Evolutionary conservation across 257 asterid species (phyloP).

Genomic region (Salvia splendens): DNA sequence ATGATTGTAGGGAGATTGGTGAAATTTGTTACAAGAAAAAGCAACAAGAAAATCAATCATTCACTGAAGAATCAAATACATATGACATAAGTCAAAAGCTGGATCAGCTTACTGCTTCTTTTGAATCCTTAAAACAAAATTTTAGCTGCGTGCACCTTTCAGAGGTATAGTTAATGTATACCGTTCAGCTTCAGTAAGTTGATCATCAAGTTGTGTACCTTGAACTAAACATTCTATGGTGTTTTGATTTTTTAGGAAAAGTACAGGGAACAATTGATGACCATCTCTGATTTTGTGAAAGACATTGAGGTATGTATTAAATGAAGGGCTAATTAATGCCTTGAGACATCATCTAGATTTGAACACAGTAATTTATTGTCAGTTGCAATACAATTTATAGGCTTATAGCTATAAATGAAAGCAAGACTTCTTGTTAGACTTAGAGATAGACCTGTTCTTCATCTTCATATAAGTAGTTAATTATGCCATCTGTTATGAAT

Average conservation of each 20-base stretch:
- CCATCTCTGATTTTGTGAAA: constrained; percentile 58
- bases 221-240: constrained; percentile 25
- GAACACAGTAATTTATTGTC: too few relatives aligned
- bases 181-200: neutral
- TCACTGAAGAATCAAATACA: constrained; percentile 36
- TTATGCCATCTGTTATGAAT: too few relatives aligned
- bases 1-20: constrained; percentile 56
- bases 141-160: constrained; percentile 38
- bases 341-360: constrained; percentile 11
- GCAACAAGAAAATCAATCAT: constrained; percentile 47
- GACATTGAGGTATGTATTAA: constrained; percentile 64
- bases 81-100: constrained; percentile 43
- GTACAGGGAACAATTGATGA: constrained; percentile 63
- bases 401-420: too few relatives aligned
- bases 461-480: too few relatives aligned
- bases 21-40: constrained; percentile 42
- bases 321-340: constrained; percentile 21
- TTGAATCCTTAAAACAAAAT: constrained; percentile 47
- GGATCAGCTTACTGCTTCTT: constrained; percentile 42
- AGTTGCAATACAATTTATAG: too few relatives aligned
- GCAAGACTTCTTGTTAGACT: too few relatives aligned
- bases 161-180: constrained; percentile 38
- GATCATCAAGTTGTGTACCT: constrained; percentile 1
- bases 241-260: constrained; percentile 47
- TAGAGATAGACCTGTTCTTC: too few relatives aligned